Evolutionary conservation across 2,329 filamentous ascomycete species (phyloP).

Genomic region (Diaporthe citrichinensis): DNA sequence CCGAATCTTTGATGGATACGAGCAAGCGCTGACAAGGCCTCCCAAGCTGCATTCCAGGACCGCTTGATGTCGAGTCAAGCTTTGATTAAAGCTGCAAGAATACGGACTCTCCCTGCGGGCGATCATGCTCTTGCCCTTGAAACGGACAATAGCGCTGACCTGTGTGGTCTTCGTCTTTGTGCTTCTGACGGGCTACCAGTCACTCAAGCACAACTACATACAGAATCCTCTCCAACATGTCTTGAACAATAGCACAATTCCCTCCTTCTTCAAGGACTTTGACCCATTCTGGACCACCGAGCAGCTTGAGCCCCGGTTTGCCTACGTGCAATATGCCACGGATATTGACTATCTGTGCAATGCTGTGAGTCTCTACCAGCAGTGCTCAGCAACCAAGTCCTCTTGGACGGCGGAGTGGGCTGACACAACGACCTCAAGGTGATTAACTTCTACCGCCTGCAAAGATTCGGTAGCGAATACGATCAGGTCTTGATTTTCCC

Average conservation of each 20-base stretch:
- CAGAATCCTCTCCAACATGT: background rate
- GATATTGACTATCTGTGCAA: constrained; percentile 18
- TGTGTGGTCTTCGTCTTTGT: constrained; percentile 1
- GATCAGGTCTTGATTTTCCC: constrained; percentile 13
- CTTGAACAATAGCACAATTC: background rate
- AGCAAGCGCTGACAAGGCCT: background rate
- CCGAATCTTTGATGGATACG: background rate
- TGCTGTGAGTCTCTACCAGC: background rate
- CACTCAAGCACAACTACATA: background rate
- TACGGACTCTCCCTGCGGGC: too few relatives aligned
- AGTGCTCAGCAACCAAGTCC: background rate
- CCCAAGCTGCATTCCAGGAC: background rate
- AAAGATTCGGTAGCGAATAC: constrained; percentile 1
- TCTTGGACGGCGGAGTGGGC: background rate
- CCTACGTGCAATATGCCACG: constrained; percentile 17
- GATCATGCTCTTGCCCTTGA: background rate
- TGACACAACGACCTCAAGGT: background rate
- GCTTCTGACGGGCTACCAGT: constrained; percentile 2
- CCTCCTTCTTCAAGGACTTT: background rate
- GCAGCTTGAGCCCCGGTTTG: constrained; percentile 5
- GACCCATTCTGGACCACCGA: constrained; percentile 7
- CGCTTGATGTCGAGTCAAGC: background rate
- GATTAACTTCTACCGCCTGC: constrained; percentile 2
- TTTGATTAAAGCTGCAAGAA: background rate
- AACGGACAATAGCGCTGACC: background rate